Evolutionary conservation across 2,329 filamentous ascomycete genomes (phyloP).

Genomic region (Pseudogymnoascus sp.): DNA sequence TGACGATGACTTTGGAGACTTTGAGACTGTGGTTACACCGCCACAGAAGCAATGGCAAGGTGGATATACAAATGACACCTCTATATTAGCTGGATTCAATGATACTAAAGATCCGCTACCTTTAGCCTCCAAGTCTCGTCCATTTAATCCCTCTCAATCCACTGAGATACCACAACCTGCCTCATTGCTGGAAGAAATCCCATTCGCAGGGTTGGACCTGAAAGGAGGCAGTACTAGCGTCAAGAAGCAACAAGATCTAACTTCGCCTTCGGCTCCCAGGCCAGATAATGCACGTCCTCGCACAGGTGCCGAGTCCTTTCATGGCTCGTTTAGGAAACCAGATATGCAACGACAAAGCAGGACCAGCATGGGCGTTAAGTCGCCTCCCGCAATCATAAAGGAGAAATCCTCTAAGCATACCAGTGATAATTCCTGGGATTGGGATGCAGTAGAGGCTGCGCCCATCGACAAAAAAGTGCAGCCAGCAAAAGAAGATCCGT

Average conservation of each 20-base stretch:
- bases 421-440: not conserved
- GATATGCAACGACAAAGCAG: conserved; percentile 15
- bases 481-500: conserved; percentile 20
- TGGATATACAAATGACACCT: not conserved
- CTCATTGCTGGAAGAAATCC: conserved; percentile 45
- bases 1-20: conserved; percentile 59
- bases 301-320: not conserved
- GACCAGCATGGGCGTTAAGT: not conserved
- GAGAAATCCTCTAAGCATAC: not conserved
- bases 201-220: conserved; percentile 41
- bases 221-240: conserved; percentile 31
- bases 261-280: conserved; percentile 26
- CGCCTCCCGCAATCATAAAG: not conserved
- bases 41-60: conserved; percentile 12
- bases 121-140: not conserved
- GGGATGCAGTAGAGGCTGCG: not conserved
- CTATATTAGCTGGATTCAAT: not conserved
- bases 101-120: not conserved
- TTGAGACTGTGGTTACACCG: conserved; percentile 44
- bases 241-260: conserved; percentile 26
- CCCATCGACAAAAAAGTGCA: not conserved
- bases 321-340: not conserved
- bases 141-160: not conserved
- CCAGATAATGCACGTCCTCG: conserved; percentile 19
- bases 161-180: conserved; percentile 37